These are phyloP conservation scores for Viridothelium virens DNA, from an alignment of 495 filamentous ascomycete genomes.

Conservation along the genomic window DNA sequence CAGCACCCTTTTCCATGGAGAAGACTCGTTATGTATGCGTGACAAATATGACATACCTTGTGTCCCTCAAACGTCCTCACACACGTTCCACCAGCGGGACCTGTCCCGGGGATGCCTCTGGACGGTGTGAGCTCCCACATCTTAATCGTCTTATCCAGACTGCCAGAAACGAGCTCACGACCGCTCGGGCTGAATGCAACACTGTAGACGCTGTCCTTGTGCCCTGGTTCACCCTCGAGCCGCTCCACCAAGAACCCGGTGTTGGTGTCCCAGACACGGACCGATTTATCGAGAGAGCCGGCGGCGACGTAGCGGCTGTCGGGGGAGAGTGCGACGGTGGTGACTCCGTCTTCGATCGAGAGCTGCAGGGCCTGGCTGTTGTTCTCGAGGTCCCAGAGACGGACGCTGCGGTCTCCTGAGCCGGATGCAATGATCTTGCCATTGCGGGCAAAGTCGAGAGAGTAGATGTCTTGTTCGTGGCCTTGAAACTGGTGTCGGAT, in stretches of 20 bases:
- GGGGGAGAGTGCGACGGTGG: slow-evolving; percentile 40
- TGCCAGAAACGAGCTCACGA: slow-evolving; percentile 33
- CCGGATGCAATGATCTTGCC: slow-evolving; percentile 39
- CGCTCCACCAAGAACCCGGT: slow-evolving; percentile 32
- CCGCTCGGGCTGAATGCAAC: slow-evolving; percentile 38
- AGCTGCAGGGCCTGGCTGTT: slow-evolving; percentile 31
- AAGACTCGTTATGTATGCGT: no score
- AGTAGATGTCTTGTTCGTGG: slow-evolving; percentile 42
- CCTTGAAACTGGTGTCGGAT: slow-evolving; percentile 37
- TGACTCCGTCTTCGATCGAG: slow-evolving; percentile 39
- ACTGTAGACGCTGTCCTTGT: slow-evolving; percentile 39
- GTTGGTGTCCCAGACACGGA: slow-evolving; percentile 37
- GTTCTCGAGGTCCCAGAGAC: slow-evolving; percentile 37
- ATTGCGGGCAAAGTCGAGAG: slow-evolving; percentile 37
- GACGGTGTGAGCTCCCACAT: slow-evolving; percentile 37
- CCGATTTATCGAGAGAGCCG: slow-evolving; percentile 39
- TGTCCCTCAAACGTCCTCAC: slow-evolving; percentile 39
- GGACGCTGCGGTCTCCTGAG: slow-evolving; percentile 37
- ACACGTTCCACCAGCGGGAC: slow-evolving; percentile 33
- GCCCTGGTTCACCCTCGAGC: slow-evolving; percentile 38
- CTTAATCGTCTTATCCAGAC: slow-evolving; percentile 41
- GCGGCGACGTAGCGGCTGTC: slow-evolving; percentile 39
- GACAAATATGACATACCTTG: slow-evolving; percentile 26
- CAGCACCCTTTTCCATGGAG: neutral
- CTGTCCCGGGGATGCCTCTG: slow-evolving; percentile 22